A percentile compares a stretch with the other conserved stretches of the same genome.
phyloP scores from a whole-genome alignment of 75 land plant genomes.

The Pseudotsuga menziesii region DNA sequence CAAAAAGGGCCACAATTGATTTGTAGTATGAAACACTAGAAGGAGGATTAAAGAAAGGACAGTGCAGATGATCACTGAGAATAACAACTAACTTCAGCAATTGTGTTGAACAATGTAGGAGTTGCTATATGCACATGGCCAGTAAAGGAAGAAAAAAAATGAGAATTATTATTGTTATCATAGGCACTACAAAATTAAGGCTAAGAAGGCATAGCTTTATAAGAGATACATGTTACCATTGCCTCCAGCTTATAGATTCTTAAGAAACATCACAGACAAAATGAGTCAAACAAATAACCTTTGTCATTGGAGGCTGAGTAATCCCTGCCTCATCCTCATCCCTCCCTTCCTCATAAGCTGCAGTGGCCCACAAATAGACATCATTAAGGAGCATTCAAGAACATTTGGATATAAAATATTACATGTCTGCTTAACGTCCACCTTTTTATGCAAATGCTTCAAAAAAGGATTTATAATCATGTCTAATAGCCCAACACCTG shows the following conservation, averaged over 20 bases:
- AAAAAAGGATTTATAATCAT: background rate
- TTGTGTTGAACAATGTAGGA: background rate
- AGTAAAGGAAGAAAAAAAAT: background rate
- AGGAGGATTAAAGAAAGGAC: conserved; percentile 2
- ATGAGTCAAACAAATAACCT: conserved; percentile 31
- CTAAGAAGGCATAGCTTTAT: background rate
- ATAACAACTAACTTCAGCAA: background rate
- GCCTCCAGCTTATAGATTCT: background rate
- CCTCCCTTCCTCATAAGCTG: conserved; percentile 84
- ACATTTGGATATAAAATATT: background rate
- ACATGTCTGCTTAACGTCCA: background rate
- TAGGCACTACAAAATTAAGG: background rate
- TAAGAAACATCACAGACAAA: background rate
- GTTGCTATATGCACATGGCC: background rate
- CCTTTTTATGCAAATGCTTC: background rate
- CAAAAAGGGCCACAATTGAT: conserved; percentile 8
- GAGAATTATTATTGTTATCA: too few relatives aligned
- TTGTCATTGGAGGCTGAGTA: conserved; percentile 41
- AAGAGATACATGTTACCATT: background rate
- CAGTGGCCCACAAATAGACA: background rate
- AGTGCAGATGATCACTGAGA: too few relatives aligned
- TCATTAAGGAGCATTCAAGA: background rate
- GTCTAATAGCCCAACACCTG: conserved; percentile 3
- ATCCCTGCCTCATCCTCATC: conserved; percentile 75
- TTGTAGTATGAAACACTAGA: conserved; percentile 11